Evolutionary conservation across 495 filamentous ascomycete species (phyloP).

Genomic region (Penicillium soppii): DNA sequence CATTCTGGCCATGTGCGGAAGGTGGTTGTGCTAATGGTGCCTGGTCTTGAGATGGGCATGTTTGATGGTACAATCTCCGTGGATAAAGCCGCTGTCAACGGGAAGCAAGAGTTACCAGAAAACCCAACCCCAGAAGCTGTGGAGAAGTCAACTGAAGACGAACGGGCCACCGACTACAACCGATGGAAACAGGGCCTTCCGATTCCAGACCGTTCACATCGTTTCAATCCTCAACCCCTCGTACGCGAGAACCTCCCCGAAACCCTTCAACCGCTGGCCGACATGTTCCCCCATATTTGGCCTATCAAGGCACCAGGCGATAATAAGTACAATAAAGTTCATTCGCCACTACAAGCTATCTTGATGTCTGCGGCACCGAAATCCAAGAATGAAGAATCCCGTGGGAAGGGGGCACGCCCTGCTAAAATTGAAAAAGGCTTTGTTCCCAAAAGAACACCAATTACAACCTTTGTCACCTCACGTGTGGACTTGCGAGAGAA

Average conservation of each 20-base stretch:
- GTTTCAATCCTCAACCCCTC: conserved; percentile 73
- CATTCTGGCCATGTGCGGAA: conserved; percentile 75
- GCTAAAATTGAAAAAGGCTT: conserved; percentile 58
- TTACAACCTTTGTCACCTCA: conserved; percentile 72
- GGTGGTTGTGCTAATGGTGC: conserved; percentile 90
- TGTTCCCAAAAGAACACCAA: conserved; percentile 68
- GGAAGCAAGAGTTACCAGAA: conserved; percentile 5
- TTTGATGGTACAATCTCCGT: conserved; percentile 69
- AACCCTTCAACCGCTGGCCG: conserved; percentile 67
- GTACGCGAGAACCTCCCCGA: conserved; percentile 57
- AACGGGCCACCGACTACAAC: conserved; percentile 33
- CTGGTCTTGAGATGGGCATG: conserved; percentile 86
- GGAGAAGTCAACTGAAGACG: conserved; percentile 19
- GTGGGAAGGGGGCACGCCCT: conserved; percentile 52
- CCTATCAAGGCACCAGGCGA: conserved; percentile 85
- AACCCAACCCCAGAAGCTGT: conserved; percentile 13
- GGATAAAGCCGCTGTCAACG: conserved; percentile 8
- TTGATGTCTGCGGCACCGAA: conserved; percentile 69
- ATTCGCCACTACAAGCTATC: conserved; percentile 79
- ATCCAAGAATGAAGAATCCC: conserved; percentile 53
- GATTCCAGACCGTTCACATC: conserved; percentile 37
- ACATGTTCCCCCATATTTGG: conserved; percentile 86
- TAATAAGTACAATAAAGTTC: conserved; percentile 70
- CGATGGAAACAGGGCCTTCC: conserved; percentile 48
- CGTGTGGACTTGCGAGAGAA: conserved; percentile 75